Evolutionary conservation across 2,329 filamentous ascomycete species (phyloP).

Genomic region (Cordyceps fumosorosea): DNA sequence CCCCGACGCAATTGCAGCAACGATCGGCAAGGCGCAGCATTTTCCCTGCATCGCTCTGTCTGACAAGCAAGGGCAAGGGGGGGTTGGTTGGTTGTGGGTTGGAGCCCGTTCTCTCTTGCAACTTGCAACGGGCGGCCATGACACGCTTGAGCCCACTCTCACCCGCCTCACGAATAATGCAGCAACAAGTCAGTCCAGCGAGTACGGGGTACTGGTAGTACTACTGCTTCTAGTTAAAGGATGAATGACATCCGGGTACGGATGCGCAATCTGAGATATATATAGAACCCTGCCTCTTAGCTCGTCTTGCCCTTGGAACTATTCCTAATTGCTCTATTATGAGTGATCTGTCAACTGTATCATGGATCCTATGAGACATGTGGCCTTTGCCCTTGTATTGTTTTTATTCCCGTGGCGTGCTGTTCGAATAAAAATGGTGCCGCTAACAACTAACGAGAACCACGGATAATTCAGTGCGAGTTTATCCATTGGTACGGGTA

Average conservation of each 20-base stretch:
- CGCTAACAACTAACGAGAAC: too few species aligned
- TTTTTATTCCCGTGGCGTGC: background rate
- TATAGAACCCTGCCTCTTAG: background rate
- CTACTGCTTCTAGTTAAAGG: too few species aligned
- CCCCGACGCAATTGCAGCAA: background rate
- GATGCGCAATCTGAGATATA: background rate
- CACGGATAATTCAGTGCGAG: background rate
- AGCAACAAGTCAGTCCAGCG: background rate
- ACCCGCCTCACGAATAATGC: background rate
- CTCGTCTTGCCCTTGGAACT: background rate
- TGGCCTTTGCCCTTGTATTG: background rate
- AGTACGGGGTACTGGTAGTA: background rate
- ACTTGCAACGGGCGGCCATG: background rate
- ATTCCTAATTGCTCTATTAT: background rate
- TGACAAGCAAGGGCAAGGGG: background rate
- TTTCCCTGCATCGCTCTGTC: background rate
- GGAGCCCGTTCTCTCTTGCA: background rate
- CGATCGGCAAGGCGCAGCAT: background rate
- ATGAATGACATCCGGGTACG: too few species aligned
- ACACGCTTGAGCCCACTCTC: background rate
- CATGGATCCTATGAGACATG: background rate
- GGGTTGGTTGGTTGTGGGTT: background rate
- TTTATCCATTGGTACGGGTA: too few species aligned
- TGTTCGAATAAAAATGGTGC: background rate
- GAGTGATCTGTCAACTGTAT: background rate